Conservation (phyloP, 441 rosid species). For the Pelargonium fulgidum region DNA sequence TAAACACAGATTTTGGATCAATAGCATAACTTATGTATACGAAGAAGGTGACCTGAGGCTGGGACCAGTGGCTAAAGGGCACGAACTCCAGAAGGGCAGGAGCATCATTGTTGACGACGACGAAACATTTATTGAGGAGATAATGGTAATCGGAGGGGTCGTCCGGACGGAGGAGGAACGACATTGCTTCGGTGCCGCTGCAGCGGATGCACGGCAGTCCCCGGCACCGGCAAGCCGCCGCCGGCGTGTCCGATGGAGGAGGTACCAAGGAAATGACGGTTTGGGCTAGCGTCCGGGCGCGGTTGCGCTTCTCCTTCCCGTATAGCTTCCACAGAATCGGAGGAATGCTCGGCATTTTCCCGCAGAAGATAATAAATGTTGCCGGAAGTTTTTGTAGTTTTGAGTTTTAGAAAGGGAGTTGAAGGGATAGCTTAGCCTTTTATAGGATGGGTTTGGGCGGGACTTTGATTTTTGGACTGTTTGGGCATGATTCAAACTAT, state of each 20-base stretch:
- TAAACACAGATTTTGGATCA: neutral
- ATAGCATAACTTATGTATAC: neutral
- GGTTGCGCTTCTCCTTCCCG: neutral
- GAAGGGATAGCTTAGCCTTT: neutral
- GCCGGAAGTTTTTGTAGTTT: neutral
- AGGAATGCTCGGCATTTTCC: neutral
- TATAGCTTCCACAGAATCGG: neutral
- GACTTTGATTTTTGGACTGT: neutral
- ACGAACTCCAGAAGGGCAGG: constrained; percentile 34
- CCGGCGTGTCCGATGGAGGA: neutral
- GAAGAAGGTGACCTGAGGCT: constrained; percentile 39
- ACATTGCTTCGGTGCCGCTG: constrained; percentile 23
- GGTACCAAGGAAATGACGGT: neutral
- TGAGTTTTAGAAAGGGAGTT: neutral
- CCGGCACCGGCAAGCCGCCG: constrained; percentile 28
- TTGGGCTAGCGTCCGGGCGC: neutral
- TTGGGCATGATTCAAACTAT: neutral
- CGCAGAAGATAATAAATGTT: neutral
- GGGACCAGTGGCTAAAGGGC: constrained; percentile 44
- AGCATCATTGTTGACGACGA: constrained; percentile 38
- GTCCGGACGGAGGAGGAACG: constrained; percentile 39
- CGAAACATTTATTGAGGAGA: constrained; percentile 53
- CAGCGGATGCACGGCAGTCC: constrained; percentile 35
- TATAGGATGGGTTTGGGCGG: neutral
- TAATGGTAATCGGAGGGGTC: constrained; percentile 53